Conservation (phyloP, 805 yeast genomes). For the Myxozyma lipomycoides region DNA sequence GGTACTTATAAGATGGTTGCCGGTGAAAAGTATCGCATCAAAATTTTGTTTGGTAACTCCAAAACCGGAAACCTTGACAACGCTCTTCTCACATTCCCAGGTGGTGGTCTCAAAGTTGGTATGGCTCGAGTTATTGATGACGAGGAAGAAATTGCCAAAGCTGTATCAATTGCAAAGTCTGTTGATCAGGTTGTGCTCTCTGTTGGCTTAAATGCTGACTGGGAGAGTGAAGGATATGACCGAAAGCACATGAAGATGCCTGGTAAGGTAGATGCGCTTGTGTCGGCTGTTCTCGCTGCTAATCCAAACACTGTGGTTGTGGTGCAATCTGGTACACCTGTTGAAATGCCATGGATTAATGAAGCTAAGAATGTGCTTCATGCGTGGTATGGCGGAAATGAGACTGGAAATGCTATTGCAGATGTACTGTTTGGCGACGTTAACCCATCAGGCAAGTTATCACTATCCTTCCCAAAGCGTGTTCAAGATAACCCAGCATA, state of each 20-base stretch:
- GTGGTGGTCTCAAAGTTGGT: slow-evolving; percentile 12
- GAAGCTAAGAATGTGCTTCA: slow-evolving; percentile 47
- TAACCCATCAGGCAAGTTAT: slow-evolving; percentile 58
- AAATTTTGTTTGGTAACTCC: slow-evolving; percentile 52
- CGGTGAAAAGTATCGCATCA: slow-evolving; percentile 46
- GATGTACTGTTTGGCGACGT: slow-evolving; percentile 56
- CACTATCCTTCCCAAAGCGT: slow-evolving; percentile 52
- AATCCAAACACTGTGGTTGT: slow-evolving; percentile 53
- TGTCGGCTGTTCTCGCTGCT: slow-evolving; percentile 44
- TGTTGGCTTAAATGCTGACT: slow-evolving; percentile 52
- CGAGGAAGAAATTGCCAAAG: slow-evolving; percentile 32
- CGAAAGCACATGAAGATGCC: slow-evolving; percentile 52
- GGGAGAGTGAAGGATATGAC: slow-evolving; percentile 61
- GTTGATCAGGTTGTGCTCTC: slow-evolving; percentile 53
- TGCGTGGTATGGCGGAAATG: slow-evolving; percentile 57
- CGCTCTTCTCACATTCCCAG: not conserved
- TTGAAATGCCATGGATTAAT: slow-evolving; percentile 51
- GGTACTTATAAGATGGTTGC: slow-evolving; percentile 41
- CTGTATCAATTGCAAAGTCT: slow-evolving; percentile 47
- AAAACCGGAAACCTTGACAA: slow-evolving; percentile 36
- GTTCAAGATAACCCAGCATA: slow-evolving; percentile 55
- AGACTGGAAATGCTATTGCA: slow-evolving; percentile 55
- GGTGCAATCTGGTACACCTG: slow-evolving; percentile 60
- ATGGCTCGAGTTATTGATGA: not conserved
- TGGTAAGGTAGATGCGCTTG: slow-evolving; percentile 45